Evolutionary conservation across 768 basidiomycete genomes (phyloP).

Genomic region (Agrocybe pediades): DNA sequence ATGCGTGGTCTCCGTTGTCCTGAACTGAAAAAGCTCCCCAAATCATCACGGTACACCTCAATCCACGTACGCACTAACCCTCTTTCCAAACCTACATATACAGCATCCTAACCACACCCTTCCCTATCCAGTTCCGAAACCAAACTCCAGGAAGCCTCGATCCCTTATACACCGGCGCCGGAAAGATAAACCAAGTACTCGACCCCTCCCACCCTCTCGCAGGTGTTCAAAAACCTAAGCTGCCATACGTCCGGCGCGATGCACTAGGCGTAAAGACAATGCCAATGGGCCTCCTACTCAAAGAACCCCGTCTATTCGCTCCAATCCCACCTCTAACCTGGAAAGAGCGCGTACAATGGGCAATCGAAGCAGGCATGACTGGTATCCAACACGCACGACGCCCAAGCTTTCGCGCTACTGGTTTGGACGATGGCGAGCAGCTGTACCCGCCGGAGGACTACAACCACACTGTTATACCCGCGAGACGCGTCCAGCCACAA

Average conservation of each 20-base stretch:
- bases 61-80: conserved; percentile 33
- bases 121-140: conserved; percentile 34
- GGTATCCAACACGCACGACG: background rate
- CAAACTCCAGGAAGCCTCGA: conserved; percentile 40
- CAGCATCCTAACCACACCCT: background rate
- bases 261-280: conserved; percentile 13
- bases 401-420: background rate
- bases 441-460: conserved; percentile 18
- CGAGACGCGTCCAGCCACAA: conserved; percentile 10
- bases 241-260: conserved; percentile 5
- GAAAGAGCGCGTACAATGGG: conserved; percentile 19
- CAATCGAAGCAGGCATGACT: conserved; percentile 14
- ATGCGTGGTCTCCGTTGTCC: conserved; percentile 20
- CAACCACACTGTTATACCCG: conserved; percentile 13
- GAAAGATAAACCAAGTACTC: conserved; percentile 9
- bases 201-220: conserved; percentile 29
- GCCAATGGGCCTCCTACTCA: conserved; percentile 18
- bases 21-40: conserved; percentile 36
- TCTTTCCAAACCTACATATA: background rate
- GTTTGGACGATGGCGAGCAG: conserved; percentile 2
- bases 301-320: conserved; percentile 2
- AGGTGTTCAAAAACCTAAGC: background rate
- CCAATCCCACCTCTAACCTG: conserved; percentile 21
- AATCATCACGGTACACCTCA: conserved; percentile 30
- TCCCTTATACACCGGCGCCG: conserved; percentile 10